phyloP scores from a whole-genome alignment of 2,329 filamentous ascomycete species.

The Colletotrichum sp. region DNA sequence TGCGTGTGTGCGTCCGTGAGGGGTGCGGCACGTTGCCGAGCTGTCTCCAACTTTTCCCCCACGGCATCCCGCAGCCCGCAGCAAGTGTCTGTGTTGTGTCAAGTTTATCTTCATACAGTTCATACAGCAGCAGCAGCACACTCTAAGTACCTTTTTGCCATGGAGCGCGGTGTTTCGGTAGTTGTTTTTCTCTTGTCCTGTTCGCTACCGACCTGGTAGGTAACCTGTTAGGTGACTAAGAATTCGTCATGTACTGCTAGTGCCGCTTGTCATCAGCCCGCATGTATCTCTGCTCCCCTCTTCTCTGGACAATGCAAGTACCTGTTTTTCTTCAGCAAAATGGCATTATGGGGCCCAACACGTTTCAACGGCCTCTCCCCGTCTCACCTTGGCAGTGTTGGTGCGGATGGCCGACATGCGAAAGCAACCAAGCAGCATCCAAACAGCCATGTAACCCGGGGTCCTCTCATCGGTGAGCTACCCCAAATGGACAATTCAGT shows the following conservation, averaged over 20 bases:
- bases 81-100: not conserved
- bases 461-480: conserved; percentile 4
- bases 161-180: not conserved
- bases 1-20: not conserved
- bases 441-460: not conserved
- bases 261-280: not conserved
- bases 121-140: not conserved
- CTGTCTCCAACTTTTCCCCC: conserved; percentile 1
- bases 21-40: conserved; percentile 15
- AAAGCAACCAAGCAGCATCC: not conserved
- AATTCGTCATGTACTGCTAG: not conserved
- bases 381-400: conserved; percentile 1
- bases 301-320: not conserved
- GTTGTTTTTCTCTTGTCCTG: not conserved
- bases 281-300: not conserved
- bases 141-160: not conserved
- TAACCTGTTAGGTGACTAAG: not conserved
- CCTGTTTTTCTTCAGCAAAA: not conserved
- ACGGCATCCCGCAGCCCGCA: not conserved
- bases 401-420: not conserved
- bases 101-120: not conserved
- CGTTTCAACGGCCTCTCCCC: conserved; percentile 2
- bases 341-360: not conserved
- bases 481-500: not conserved
- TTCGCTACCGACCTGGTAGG: too few relatives aligned